Evolutionary conservation across 2,329 filamentous ascomycete genomes (phyloP).

Genomic region (Fusarium sp.): DNA sequence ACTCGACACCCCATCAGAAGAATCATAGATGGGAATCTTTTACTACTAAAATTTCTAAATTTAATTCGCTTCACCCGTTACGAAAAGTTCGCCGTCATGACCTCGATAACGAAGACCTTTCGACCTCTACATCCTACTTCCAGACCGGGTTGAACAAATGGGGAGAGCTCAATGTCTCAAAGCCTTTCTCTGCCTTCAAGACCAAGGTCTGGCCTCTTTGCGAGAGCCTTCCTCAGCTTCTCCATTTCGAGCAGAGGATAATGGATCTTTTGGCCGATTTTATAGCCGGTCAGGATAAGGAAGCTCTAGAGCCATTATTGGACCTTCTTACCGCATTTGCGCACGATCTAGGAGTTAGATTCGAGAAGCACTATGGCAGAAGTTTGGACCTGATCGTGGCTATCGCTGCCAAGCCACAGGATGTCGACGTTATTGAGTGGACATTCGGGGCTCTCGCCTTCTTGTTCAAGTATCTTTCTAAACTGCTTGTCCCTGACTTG

Average conservation of each 20-base stretch:
- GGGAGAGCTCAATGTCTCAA: constrained; percentile 90
- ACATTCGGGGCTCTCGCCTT: constrained; percentile 94
- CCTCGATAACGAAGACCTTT: constrained; percentile 81
- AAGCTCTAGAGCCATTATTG: constrained; percentile 86
- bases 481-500: constrained; percentile 86
- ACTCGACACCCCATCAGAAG: constrained; percentile 78
- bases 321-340: constrained; percentile 92
- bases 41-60: constrained; percentile 86
- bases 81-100: constrained; percentile 88
- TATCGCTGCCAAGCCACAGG: constrained; percentile 80
- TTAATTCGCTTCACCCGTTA: constrained; percentile 90
- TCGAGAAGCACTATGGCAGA: constrained; percentile 87
- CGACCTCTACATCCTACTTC: constrained; percentile 87
- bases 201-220: constrained; percentile 80
- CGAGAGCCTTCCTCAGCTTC: constrained; percentile 90
- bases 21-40: constrained; percentile 94
- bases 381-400: constrained; percentile 80
- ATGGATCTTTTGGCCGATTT: constrained; percentile 80
- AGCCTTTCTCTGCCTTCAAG: constrained; percentile 81
- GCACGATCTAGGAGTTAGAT: constrained; percentile 88
- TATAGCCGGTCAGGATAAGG: constrained; percentile 80
- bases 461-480: constrained; percentile 95
- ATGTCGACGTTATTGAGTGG: constrained; percentile 95
- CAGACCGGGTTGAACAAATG: constrained; percentile 85
- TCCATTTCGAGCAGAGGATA: constrained; percentile 90